Percentiles rank a stretch among this genome's conserved stretches.
phyloP scores from a whole-genome alignment of 148 eudicot genomes.

The Suaeda aralocaspica region DNA sequence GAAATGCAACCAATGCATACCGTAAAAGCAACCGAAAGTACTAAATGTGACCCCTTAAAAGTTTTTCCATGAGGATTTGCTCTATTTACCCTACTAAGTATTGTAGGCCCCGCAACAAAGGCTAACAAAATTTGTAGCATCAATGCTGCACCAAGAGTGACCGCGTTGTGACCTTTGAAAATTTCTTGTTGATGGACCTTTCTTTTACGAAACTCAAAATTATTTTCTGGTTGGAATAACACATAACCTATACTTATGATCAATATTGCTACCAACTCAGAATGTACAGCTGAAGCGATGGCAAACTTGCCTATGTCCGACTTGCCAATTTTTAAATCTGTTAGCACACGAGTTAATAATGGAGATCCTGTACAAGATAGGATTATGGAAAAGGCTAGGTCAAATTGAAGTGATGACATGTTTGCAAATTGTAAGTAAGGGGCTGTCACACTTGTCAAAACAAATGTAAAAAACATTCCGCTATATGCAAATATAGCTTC shows the following conservation, averaged over 20 bases:
- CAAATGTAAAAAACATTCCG: constrained; percentile 60
- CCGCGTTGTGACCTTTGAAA: constrained; percentile 4
- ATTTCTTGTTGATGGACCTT: constrained; percentile 15
- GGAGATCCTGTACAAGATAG: constrained; percentile 77
- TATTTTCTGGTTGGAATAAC: constrained; percentile 33
- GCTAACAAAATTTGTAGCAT: constrained; percentile 37
- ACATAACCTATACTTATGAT: constrained; percentile 50
- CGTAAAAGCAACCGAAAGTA: constrained; percentile 59
- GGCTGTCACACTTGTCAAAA: constrained; percentile 36
- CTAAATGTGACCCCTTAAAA: constrained; percentile 78
- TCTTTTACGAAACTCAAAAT: constrained; percentile 19
- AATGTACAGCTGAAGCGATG: constrained; percentile 59
- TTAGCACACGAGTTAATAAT: constrained; percentile 61
- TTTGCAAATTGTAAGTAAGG: constrained; percentile 36
- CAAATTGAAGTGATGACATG: constrained; percentile 36
- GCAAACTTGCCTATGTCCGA: constrained; percentile 81
- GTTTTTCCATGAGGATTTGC: constrained; percentile 85
- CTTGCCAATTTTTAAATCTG: constrained; percentile 79
- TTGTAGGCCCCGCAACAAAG: constrained; percentile 40
- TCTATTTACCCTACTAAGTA: constrained; percentile 65
- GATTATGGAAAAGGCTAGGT: constrained; percentile 47
- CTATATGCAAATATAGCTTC: constrained; percentile 60
- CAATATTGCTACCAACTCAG: constrained; percentile 58
- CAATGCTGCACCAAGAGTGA: constrained; percentile 30
- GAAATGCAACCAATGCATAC: constrained; percentile 51